These are phyloP conservation scores for Teunomyces stri DNA, from an alignment of 805 yeast genomes.

Conservation along the genomic window DNA sequence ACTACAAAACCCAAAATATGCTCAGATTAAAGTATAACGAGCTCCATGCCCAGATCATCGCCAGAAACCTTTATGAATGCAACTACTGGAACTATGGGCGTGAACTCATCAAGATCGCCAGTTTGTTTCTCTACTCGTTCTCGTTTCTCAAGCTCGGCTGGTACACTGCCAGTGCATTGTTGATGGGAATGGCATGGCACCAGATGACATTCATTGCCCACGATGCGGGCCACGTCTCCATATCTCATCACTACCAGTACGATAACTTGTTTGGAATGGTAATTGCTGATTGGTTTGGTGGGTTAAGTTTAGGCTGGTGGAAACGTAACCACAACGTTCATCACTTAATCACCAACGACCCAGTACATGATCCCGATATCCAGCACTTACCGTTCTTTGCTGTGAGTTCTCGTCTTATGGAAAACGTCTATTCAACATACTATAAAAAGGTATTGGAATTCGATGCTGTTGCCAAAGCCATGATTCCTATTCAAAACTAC, in stretches of 20 bases:
- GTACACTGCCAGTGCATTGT: slow-evolving; percentile 56
- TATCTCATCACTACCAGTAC: slow-evolving; percentile 73
- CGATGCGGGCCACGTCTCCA: slow-evolving; percentile 84
- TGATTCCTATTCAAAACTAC: slow-evolving; percentile 66
- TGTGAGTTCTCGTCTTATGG: slow-evolving; percentile 68
- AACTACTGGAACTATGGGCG: slow-evolving; percentile 70
- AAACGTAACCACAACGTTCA: slow-evolving; percentile 92
- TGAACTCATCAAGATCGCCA: slow-evolving; percentile 59
- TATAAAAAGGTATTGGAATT: slow-evolving; percentile 67
- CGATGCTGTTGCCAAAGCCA: slow-evolving; percentile 58
- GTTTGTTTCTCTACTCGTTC: slow-evolving; percentile 51
- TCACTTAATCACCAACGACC: slow-evolving; percentile 87
- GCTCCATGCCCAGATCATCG: slow-evolving; percentile 54
- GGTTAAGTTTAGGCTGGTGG: slow-evolving; percentile 93
- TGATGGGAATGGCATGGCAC: slow-evolving; percentile 81
- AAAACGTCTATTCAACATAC: slow-evolving; percentile 73
- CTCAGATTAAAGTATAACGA: slow-evolving; percentile 58
- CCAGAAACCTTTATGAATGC: slow-evolving; percentile 67
- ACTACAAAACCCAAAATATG: slow-evolving; percentile 59
- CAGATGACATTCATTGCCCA: slow-evolving; percentile 86
- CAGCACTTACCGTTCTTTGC: slow-evolving; percentile 92
- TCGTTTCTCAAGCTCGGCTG: slow-evolving; percentile 46
- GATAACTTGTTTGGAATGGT: slow-evolving; percentile 74
- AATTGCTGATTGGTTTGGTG: slow-evolving; percentile 81
- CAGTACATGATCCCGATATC: slow-evolving; percentile 91